phyloP scores from a whole-genome alignment of 106 monocot species.

The Platanthera guangdongensis region DNA sequence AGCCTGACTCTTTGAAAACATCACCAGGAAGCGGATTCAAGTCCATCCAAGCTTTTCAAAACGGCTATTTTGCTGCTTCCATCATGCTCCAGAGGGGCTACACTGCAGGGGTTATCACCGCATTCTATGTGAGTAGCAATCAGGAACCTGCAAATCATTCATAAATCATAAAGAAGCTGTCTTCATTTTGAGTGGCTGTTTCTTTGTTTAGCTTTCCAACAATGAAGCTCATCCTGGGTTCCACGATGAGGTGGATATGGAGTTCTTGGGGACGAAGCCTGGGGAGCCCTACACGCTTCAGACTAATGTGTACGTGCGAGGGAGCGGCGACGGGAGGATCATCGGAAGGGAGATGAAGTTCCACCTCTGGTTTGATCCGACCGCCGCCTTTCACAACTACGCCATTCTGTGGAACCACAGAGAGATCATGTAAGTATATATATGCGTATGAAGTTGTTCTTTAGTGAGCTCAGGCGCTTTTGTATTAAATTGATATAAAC shows the following conservation, averaged over 20 bases:
- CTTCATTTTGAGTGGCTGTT: background rate
- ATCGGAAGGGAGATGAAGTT: constrained; percentile 57
- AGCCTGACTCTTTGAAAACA: background rate
- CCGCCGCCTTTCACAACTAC: constrained; percentile 40
- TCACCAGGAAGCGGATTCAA: constrained; percentile 48
- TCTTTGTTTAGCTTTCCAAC: constrained; percentile 35
- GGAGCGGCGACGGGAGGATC: constrained; percentile 49
- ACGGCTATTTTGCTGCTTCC: constrained; percentile 57
- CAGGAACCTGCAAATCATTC: background rate
- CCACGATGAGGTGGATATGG: constrained; percentile 55
- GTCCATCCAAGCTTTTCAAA: constrained; percentile 40
- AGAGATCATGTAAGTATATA: constrained; percentile 36
- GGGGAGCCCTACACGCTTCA: constrained; percentile 44
- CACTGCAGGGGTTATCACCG: constrained; percentile 72
- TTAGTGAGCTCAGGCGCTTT: background rate
- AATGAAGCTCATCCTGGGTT: constrained; percentile 40
- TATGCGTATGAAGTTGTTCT: background rate
- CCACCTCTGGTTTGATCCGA: constrained; percentile 60
- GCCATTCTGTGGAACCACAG: constrained; percentile 48
- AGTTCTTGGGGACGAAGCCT: constrained; percentile 51
- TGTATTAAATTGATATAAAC: background rate
- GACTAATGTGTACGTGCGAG: constrained; percentile 45
- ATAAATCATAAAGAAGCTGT: no score
- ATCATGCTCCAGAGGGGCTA: constrained; percentile 65
- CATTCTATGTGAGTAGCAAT: constrained; percentile 29